phyloP scores from a whole-genome alignment of 2,329 filamentous ascomycete genomes.

The Talaromyces sp. region DNA sequence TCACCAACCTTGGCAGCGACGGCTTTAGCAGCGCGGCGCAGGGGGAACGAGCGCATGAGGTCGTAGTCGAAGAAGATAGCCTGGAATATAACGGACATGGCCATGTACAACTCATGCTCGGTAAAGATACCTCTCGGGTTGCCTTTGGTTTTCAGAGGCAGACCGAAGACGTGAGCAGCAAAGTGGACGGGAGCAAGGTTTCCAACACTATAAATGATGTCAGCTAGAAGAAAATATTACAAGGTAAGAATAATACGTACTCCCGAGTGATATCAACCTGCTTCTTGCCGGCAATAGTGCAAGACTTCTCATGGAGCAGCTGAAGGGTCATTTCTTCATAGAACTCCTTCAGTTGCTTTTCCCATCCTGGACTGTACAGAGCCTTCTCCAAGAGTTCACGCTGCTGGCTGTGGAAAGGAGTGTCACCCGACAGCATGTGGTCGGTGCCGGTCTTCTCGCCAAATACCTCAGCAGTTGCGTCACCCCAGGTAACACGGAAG shows the following conservation, averaged over 20 bases:
- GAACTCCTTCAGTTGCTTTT: conserved; percentile 59
- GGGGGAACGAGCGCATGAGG: conserved; percentile 60
- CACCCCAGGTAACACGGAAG: conserved; percentile 63
- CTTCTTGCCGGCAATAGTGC: conserved; percentile 55
- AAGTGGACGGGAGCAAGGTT: conserved; percentile 54
- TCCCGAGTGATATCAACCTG: conserved; percentile 67
- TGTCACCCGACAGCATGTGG: conserved; percentile 55
- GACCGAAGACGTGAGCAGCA: conserved; percentile 49
- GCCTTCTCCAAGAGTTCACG: conserved; percentile 52
- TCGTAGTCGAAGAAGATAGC: conserved; percentile 64
- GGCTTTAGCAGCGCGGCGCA: conserved; percentile 55
- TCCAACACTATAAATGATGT: conserved; percentile 31
- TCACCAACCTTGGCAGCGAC: conserved; percentile 56
- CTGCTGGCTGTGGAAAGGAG: conserved; percentile 45
- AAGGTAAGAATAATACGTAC: conserved; percentile 16
- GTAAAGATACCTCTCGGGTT: conserved; percentile 50
- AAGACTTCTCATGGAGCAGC: conserved; percentile 62
- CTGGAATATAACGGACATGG: conserved; percentile 61
- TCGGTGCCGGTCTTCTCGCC: conserved; percentile 48
- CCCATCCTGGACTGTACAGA: conserved; percentile 59
- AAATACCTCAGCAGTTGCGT: conserved; percentile 60
- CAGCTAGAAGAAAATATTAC: not conserved
- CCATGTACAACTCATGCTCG: conserved; percentile 54
- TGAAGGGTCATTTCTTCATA: conserved; percentile 58
- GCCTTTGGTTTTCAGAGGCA: conserved; percentile 51